Percentiles rank a stretch among this genome's conserved stretches.
Evolutionary conservation across 1,284 basidiomycete genomes (phyloP).

Genomic region (Ganoderma multipileum): DNA sequence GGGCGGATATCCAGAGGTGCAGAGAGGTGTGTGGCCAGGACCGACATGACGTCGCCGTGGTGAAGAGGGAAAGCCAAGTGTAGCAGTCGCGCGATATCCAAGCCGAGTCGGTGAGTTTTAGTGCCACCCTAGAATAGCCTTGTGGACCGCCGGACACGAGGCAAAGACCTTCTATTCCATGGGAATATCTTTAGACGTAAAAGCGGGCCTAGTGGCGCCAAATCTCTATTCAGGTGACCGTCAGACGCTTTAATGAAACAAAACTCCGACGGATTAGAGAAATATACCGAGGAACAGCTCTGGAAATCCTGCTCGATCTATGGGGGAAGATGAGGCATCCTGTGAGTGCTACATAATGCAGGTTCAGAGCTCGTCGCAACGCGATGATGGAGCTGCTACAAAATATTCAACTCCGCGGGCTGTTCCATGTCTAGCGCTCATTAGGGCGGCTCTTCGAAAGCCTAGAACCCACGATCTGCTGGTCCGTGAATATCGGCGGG

Average conservation of each 20-base stretch:
- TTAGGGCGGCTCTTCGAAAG: no score
- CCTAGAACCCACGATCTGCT: no score
- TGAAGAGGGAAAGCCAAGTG: background rate
- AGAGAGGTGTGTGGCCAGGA: background rate
- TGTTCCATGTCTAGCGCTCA: no score
- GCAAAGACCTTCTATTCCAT: background rate
- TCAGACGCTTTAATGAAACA: background rate
- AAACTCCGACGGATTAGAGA: background rate
- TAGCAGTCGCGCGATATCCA: background rate
- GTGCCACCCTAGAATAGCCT: background rate
- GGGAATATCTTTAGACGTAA: background rate
- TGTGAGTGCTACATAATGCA: no score
- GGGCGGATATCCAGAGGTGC: background rate
- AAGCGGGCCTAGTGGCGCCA: background rate
- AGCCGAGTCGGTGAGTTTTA: background rate
- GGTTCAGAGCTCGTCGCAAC: no score
- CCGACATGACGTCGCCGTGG: background rate
- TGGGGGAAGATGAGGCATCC: no score
- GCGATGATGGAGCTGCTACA: no score
- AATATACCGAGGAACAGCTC: background rate
- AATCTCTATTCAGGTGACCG: background rate
- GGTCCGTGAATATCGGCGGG: no score
- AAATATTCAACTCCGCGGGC: no score
- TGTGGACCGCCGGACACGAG: background rate
- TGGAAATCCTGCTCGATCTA: no score